Evolutionary conservation across 176 grass and related monocot species (phyloP), one percentile per base, ranked within the genome.

Genomic region (Elaeis guineensis): DNA sequence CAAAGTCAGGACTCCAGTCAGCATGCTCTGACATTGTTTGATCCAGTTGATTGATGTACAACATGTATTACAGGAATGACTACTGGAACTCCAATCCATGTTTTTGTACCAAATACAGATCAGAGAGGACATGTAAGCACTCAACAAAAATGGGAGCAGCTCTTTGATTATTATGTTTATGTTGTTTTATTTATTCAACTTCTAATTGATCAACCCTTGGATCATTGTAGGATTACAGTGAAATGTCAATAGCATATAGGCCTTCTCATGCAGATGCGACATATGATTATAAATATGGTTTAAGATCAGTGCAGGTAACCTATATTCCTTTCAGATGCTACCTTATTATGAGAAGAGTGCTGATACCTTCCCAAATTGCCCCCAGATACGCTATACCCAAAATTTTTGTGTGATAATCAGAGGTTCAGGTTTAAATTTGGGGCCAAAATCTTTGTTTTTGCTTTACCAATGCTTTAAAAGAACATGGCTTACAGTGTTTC

Each of bases 221-320:
- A 44, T 59, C 64, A 3, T 30, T 67, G 51, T 84, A 98, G 94
- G 94, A 98, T 77, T 93, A 98, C 66, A 92, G 54, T 78, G 94
- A 98, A 77, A 98, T 98, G 94, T 61, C 87, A 66, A 71, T 73
- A 76, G 79, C 94, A 1, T 98, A 98, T 61, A 85, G 94, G 66
- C 88, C 94, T 57, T 98, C 88, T 53, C 94, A 98, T 61, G 94
- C 88, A 25, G 94, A 98, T 68, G 89, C 89, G 61, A 89, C 88
- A 54, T 98, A 98, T 67, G 88, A 98, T 70, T 91, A 89, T 77
- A 98, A 98, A 61, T 98, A 98, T 5, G 85, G 94, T 48, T 75
- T 92, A 70, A 87, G 94, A 73, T 74, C 94, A 67, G 76, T 98
- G 52, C 82, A 98, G 94, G 94, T 93, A 81, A 23, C 2, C 4